phyloP scores from a whole-genome alignment of 805 yeast species.

The Monosporozyma unispora region DNA sequence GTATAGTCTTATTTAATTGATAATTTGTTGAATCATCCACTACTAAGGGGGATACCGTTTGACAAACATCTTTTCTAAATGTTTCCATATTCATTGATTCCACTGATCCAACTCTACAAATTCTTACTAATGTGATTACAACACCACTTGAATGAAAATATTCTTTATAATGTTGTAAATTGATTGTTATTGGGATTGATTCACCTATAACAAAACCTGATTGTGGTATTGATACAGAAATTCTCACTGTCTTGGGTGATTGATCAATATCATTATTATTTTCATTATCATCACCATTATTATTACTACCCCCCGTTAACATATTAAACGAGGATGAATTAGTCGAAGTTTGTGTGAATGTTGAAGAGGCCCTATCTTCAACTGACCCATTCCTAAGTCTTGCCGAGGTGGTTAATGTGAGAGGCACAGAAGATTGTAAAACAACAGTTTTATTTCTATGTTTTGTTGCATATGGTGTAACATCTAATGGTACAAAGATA shows the following conservation, averaged over 20 bases:
- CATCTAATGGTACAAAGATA: conserved; percentile 66
- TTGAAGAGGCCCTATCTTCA: conserved; percentile 2
- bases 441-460: conserved; percentile 51
- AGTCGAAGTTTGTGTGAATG: conserved; percentile 1
- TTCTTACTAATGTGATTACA: conserved; percentile 69
- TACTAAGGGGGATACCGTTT: conserved; percentile 64
- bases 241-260: conserved; percentile 28
- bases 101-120: conserved; percentile 58
- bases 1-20: conserved; percentile 48
- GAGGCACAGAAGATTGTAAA: conserved; percentile 31
- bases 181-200: conserved; percentile 58
- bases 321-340: neutral
- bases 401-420: neutral
- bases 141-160: conserved; percentile 64
- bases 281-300: no score
- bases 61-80: conserved; percentile 76
- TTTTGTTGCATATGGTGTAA: conserved; percentile 54
- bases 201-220: conserved; percentile 79
- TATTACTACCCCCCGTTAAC: no score
- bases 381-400: neutral
- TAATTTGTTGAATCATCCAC: conserved; percentile 56
- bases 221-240: conserved; percentile 41
- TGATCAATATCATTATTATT: no score
- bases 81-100: conserved; percentile 45
- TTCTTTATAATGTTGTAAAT: conserved; percentile 59